Evolutionary conservation across 192 early-diverging fungal genomes (phyloP).

Genomic region (Backusella macrospora): DNA sequence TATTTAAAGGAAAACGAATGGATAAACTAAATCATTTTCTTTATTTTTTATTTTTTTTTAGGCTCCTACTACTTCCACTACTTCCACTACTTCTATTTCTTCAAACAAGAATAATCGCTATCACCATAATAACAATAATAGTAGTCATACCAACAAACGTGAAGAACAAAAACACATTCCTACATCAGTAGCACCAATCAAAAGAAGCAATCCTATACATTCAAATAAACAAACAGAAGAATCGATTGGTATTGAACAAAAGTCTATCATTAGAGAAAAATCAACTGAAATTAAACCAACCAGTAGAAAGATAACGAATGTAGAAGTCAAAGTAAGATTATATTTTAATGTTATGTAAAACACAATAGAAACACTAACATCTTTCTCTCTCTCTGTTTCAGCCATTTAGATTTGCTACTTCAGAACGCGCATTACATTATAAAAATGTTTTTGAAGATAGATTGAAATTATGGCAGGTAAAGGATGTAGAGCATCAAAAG

Average conservation of each 20-base stretch:
- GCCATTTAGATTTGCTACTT: slow-evolving; percentile 15
- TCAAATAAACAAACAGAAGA: neutral
- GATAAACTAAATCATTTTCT: neutral
- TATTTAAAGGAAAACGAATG: neutral
- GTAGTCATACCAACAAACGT: neutral
- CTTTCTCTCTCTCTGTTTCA: neutral
- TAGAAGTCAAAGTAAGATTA: neutral
- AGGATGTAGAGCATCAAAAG: neutral
- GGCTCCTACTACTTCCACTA: slow-evolving; percentile 4
- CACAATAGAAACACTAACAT: no score
- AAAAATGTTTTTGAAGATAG: neutral
- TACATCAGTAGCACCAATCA: neutral
- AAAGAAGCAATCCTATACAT: neutral
- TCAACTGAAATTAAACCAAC: neutral
- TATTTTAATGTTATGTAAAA: no score
- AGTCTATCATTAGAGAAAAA: neutral
- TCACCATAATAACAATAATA: neutral
- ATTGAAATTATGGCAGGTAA: slow-evolving; percentile 4
- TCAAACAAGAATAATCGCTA: neutral
- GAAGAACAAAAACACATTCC: neutral
- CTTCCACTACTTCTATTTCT: neutral
- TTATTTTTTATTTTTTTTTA: neutral
- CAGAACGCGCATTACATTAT: slow-evolving; percentile 3
- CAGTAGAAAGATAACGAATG: neutral
- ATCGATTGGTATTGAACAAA: neutral